Conservation (phyloP, 768 basidiomycete genomes). For the Russula sp. region DNA sequence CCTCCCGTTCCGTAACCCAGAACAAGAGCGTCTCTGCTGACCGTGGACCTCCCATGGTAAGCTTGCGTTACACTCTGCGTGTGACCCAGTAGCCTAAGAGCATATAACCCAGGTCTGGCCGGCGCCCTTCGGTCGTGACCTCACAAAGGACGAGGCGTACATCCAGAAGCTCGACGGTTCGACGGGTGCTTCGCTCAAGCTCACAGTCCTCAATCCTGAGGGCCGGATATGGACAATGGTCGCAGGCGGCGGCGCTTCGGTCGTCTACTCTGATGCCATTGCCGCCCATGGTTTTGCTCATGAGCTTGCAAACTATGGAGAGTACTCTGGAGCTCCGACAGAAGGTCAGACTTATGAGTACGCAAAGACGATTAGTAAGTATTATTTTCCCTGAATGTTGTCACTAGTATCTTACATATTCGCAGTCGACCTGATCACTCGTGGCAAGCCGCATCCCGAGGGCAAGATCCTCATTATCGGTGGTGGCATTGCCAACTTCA, state of each 20-base stretch:
- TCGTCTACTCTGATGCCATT: conserved; percentile 69
- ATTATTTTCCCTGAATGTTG: background rate
- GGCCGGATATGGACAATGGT: conserved; percentile 99
- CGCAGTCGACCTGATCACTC: conserved; percentile 88
- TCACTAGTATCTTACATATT: conserved; percentile 10
- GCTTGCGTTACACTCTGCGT: conserved; percentile 18
- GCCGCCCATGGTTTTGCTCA: conserved; percentile 92
- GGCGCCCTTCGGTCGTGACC: conserved; percentile 92
- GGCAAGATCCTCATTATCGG: conserved; percentile 99
- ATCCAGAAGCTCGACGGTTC: conserved; percentile 97
- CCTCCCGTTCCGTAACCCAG: conserved; percentile 39
- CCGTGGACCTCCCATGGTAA: conserved; percentile 93
- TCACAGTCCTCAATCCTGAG: conserved; percentile 91
- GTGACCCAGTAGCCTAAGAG: background rate
- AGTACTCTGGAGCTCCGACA: conserved; percentile 97
- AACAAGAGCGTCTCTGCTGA: conserved; percentile 65
- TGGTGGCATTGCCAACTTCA: conserved; percentile 99
- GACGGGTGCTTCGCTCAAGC: conserved; percentile 96
- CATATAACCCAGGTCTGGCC: conserved; percentile 55
- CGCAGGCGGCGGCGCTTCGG: conserved; percentile 86
- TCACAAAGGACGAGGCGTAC: conserved; percentile 99
- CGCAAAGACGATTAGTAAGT: conserved; percentile 92
- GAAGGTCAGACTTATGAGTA: conserved; percentile 99
- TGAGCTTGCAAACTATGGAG: conserved; percentile 99
- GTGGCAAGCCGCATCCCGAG: conserved; percentile 71